These are phyloP conservation scores for Murraya paniculata DNA, from an alignment of 345 rosid genomes.

Conservation along the genomic window DNA sequence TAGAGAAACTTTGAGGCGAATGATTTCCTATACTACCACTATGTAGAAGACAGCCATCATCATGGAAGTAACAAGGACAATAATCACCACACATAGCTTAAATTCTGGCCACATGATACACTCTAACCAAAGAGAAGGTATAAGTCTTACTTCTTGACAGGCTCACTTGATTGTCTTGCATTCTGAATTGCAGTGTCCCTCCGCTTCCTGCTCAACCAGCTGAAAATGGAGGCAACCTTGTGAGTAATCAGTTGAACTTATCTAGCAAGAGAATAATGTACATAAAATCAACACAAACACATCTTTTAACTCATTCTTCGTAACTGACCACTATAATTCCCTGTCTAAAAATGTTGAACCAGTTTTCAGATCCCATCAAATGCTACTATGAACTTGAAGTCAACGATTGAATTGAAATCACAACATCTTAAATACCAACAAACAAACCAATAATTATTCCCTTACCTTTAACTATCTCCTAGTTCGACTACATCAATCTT, in stretches of 20 bases:
- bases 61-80: not conserved
- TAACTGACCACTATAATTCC: not conserved
- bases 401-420: not conserved
- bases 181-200: constrained; percentile 87
- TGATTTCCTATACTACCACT: not conserved
- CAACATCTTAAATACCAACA: not conserved
- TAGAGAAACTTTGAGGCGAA: not conserved
- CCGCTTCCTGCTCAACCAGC: constrained; percentile 82
- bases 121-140: not conserved
- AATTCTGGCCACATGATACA: not conserved
- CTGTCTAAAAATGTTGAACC: not conserved
- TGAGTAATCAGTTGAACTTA: constrained; percentile 6
- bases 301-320: not conserved
- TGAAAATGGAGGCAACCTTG: constrained; percentile 23
- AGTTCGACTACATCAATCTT: constrained; percentile 77
- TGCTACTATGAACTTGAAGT: not conserved
- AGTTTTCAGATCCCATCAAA: not conserved
- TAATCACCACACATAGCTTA: not conserved
- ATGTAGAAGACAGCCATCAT: not conserved
- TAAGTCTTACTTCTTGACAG: constrained; percentile 67
- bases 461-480: constrained; percentile 70
- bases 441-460: not conserved
- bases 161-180: constrained; percentile 87
- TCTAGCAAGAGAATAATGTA: not conserved
- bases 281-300: not conserved